Base-by-base conservation (phyloP, 139 green algal genomes). In the Deuterostichococcus epilithicus region DNA sequence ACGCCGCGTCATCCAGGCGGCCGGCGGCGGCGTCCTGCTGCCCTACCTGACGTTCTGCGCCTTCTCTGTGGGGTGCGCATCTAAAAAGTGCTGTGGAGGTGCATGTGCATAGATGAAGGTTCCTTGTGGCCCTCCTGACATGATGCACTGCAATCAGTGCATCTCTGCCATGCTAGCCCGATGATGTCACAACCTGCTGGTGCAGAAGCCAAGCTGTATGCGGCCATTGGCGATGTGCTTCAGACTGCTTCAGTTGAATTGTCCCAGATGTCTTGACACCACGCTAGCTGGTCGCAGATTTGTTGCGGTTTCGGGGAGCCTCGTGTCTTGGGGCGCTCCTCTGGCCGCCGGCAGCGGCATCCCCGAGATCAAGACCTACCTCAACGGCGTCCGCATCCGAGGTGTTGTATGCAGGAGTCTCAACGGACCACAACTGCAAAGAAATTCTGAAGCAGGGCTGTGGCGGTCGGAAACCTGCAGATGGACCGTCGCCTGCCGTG, bases 331-430 rank as follows among this genome's bases (percentile, higher is more conserved):
- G 72, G 76, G 90, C 2, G 87, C 87, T 25, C 90, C 90, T 4
- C 74, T 91, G 75, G 89, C 89, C 0, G 90, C 88, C 1, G 90
- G 89, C 52, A 88, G 77, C 60, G 90, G 90, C 68, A 92, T 95
- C 74, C 87, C 90, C 0, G 90, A 95, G 71, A 86, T 95, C 74
- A 92, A 92, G 67, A 89, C 84, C 28, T 95, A 95, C 82, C 81
- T 95, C 2, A 95, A 95, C 65, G 90, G 90, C 77, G 80, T 95
- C 44, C 85, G 91, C 76, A 82, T 94, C 59, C 76, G 71, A 26
- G 87, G 86, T 75, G 34, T 32, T 68, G 59, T 68, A 5, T 8
- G 59, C 59, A 68, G 25, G 13, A 60, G 45, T 18, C 13, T 13
- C 45, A 60, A 18, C 45, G 15, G 18, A 18, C 45, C 13, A 60